Base-by-base conservation (phyloP, 352 stramenopile species). In the Phytophthora quininea region DNA sequence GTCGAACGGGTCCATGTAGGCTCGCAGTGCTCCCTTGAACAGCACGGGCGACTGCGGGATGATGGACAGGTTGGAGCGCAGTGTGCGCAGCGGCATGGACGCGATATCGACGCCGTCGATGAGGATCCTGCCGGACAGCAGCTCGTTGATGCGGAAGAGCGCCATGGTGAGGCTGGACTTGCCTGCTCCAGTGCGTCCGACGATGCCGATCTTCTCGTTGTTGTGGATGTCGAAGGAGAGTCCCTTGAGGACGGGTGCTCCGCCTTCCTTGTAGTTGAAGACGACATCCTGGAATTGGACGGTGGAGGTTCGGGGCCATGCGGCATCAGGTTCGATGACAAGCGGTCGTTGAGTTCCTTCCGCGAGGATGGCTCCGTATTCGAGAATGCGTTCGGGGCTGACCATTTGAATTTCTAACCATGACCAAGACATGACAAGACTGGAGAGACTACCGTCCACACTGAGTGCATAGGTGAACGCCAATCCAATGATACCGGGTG, bases 381-480 rank as follows among this genome's bases (percentile, higher is more conserved):
- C 75, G 10, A 80, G 32, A 45, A 86, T 58, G 9, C 76, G 75
- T 46, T 86, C 77, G 2, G 70, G 62, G 30, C 64, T 77, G 30
- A 87, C 74, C 75, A 89, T 82, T 3, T 58, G 32, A 19, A 73
- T 88, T 62, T 86, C 71, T 1, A 83, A 14, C 35, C 48, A 70
- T 27, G 57, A 79, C 62, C 55, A 77, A 11, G 76, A 51, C 19
- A 54, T 52, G 31, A 64, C 58, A 1, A 73, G 90, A 66, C 47
- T 93, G 53, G 57, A 87, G 87, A 64, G 87, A 74, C 42, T 96
- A 43, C 83, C 86, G 14, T 90, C 89, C 8, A 98, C 85, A 47
- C 91, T 93, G 6, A 92, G 74, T 27, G 79, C 81, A 75, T 96
- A 98, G 29, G 89, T 89, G 51, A 98, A 92, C 0, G 96, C 71